Evolutionary conservation across 371 early-diverging fungal species (phyloP).

Genomic region (Fennellomyces sp.): DNA sequence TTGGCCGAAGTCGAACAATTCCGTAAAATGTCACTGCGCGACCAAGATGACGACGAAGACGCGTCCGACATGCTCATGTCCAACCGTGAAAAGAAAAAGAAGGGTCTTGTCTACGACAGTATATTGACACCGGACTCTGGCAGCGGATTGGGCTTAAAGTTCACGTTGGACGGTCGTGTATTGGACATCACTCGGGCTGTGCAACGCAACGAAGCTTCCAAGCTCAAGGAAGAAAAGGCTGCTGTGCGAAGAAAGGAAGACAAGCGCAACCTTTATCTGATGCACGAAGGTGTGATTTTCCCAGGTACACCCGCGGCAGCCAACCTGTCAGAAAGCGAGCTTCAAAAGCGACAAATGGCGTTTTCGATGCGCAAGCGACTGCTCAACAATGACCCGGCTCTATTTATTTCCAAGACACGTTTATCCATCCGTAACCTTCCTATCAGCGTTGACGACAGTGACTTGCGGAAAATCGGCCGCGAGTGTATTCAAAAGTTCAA

Average conservation of each 20-base stretch:
- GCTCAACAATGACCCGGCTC: constrained; percentile 81
- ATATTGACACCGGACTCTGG: constrained; percentile 73
- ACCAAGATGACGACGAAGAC: constrained; percentile 37
- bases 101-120: constrained; percentile 61
- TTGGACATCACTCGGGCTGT: constrained; percentile 84
- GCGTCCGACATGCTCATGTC: constrained; percentile 37
- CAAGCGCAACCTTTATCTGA: constrained; percentile 78
- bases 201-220: constrained; percentile 67
- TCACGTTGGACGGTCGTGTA: constrained; percentile 83
- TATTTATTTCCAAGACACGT: constrained; percentile 88
- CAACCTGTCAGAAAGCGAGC: constrained; percentile 69
- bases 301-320: constrained; percentile 83
- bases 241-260: constrained; percentile 75
- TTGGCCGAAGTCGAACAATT: constrained; percentile 68
- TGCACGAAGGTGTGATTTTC: constrained; percentile 83
- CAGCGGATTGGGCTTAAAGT: constrained; percentile 56
- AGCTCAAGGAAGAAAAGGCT: constrained; percentile 65
- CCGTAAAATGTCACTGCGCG: constrained; percentile 40
- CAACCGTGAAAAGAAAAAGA: constrained; percentile 55
- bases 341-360: constrained; percentile 77
- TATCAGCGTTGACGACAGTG: constrained; percentile 70
- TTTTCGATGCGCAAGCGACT: constrained; percentile 79
- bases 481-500: constrained; percentile 78
- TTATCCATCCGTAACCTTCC: constrained; percentile 87
- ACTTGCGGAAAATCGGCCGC: constrained; percentile 67